Conservation (phyloP, 106 monocot species). For the Agapanthus africanus region DNA sequence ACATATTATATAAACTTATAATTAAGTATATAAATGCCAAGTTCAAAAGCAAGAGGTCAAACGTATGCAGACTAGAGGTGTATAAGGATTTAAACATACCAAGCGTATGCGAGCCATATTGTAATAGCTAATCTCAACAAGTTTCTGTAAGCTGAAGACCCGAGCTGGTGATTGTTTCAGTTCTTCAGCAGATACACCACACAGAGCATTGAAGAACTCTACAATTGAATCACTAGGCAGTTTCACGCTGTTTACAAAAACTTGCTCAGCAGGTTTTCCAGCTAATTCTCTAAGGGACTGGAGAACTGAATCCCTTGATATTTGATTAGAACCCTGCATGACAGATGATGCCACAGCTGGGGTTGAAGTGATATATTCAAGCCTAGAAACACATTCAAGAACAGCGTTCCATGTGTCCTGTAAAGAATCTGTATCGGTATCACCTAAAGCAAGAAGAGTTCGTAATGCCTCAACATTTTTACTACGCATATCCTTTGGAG, state of each 20-base stretch:
- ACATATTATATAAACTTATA: not conserved
- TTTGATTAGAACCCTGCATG: slow-evolving; percentile 97
- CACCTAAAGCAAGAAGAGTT: slow-evolving; percentile 66
- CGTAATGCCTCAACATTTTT: slow-evolving; percentile 98
- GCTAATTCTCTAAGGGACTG: slow-evolving; percentile 77
- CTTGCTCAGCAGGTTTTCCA: slow-evolving; percentile 90
- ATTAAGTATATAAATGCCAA: not conserved
- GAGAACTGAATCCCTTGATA: slow-evolving; percentile 82
- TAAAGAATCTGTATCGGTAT: slow-evolving; percentile 61
- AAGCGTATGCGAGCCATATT: slow-evolving; percentile 97
- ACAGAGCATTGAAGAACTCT: slow-evolving; percentile 90
- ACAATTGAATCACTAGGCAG: slow-evolving; percentile 90
- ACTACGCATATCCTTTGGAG: slow-evolving; percentile 93
- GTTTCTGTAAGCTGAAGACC: slow-evolving; percentile 90
- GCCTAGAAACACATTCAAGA: slow-evolving; percentile 95
- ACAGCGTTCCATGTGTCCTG: slow-evolving; percentile 99
- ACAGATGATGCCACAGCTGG: slow-evolving; percentile 78
- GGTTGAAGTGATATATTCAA: slow-evolving; percentile 83
- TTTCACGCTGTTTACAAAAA: slow-evolving; percentile 87
- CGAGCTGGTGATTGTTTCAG: slow-evolving; percentile 85
- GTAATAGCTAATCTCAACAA: slow-evolving; percentile 99
- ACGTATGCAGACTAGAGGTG: not conserved
- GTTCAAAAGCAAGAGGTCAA: not conserved
- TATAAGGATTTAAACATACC: slow-evolving; percentile 40
- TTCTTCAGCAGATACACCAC: slow-evolving; percentile 94